A percentile compares a stretch with the other conserved stretches of the same genome.
Conservation (phyloP, 495 filamentous ascomycete species). For the Aspergillus baeticus region DNA sequence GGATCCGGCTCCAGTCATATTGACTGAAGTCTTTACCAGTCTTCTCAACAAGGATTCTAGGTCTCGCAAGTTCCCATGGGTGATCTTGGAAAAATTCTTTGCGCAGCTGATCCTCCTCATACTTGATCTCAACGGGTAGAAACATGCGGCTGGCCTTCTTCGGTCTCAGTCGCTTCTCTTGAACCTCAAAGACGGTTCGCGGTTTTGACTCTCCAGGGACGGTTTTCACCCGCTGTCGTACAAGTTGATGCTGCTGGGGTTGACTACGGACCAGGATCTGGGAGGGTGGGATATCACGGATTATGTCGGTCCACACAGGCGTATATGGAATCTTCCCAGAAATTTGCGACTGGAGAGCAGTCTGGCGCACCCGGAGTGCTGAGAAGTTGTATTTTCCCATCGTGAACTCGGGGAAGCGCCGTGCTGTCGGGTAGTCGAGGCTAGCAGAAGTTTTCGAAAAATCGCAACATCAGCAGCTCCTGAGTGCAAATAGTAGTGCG, state of each 20-base stretch:
- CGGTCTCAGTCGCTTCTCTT: constrained; percentile 41
- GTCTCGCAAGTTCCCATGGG: constrained; percentile 94
- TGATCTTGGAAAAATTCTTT: constrained; percentile 85
- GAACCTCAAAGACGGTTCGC: constrained; percentile 38
- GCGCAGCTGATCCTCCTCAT: constrained; percentile 84
- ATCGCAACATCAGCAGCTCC: not conserved
- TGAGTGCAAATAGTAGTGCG: no score
- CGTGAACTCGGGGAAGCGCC: constrained; percentile 8
- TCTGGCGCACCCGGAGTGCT: constrained; percentile 69
- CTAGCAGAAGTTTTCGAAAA: not conserved
- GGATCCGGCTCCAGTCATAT: constrained; percentile 79
- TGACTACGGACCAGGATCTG: constrained; percentile 71
- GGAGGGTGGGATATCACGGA: constrained; percentile 74
- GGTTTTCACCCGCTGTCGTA: constrained; percentile 46
- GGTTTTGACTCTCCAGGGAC: constrained; percentile 29
- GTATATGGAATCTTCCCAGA: constrained; percentile 44
- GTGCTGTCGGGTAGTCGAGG: not conserved
- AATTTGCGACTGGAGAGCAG: constrained; percentile 56
- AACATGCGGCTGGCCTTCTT: constrained; percentile 74
- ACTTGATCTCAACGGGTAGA: constrained; percentile 71
- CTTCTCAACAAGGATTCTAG: constrained; percentile 78
- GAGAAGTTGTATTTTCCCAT: constrained; percentile 75
- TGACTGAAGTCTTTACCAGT: constrained; percentile 75
- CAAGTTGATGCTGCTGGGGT: constrained; percentile 63
- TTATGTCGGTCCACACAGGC: constrained; percentile 75